Base-by-base conservation (phyloP, 2,329 filamentous ascomycete species). In the Atkinsonella texensis region DNA sequence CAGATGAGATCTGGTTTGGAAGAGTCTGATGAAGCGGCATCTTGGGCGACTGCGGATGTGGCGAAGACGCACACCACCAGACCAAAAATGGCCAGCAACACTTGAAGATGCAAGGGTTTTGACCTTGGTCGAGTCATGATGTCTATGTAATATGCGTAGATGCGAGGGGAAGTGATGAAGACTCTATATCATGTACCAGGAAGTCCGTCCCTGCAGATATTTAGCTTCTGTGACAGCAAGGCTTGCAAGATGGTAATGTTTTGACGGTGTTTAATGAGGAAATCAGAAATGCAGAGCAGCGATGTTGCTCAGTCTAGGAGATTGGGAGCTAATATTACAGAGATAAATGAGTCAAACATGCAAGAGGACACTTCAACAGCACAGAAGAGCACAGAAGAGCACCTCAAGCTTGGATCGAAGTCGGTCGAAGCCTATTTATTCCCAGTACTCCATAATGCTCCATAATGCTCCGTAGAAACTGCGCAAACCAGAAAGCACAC, bases 1-100 rank as follows among this genome's bases (percentile, higher is more conserved):
- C 83, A 87, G 63, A 87, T 84, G 51, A 85, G 66, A 41, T 83
- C 76, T n/a, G 65, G 60, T 35, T 74, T 67, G 53, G 70, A 65
- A 6, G 68, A 62, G 39, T 63, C 62, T 47, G 68, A 62, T 7
- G 52, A 49, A 12, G 42, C 54, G 43, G 69, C 61, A 33, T 61
- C 54, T 23, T 63, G 59, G 32, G 64, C 63, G 15, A 53, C 47
- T 32, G 52, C 57, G 12, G 59, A 60, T 33, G 56, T 54, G 50
- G 59, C 52, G 35, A 62, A 58, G 46, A 58, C 48, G 53, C 61
- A 61, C 31, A 66, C 49, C 9, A 67, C 28, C 43, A 67, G 33
- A 33, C 55, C 58, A 35, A 68, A 51, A 9, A 63, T 50, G 49
- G 58, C 55, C 43, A 63, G 17, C 20, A 60, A 28, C n/a, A 18